phyloP scores from a whole-genome alignment of 352 stramenopile genomes.

The Phytophthora vignae region DNA sequence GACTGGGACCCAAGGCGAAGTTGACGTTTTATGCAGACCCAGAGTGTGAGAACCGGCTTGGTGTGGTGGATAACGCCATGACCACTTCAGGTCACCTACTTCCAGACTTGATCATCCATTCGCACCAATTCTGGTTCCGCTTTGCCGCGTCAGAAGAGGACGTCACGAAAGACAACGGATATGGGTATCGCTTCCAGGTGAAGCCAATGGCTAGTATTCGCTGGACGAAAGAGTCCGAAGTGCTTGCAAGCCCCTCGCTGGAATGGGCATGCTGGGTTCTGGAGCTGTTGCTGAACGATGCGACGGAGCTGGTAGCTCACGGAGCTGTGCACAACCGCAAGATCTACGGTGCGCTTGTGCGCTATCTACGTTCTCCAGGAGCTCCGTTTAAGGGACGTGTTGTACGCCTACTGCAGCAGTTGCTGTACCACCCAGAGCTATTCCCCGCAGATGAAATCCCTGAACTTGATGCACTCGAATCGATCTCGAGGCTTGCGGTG shows the following conservation, averaged over 20 bases:
- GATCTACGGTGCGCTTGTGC: conserved; percentile 83
- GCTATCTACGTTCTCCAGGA: conserved; percentile 80
- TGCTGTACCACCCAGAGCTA: conserved; percentile 67
- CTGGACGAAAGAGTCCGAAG: conserved; percentile 84
- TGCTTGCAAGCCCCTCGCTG: conserved; percentile 76
- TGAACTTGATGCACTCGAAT: conserved; percentile 68
- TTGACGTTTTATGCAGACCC: conserved; percentile 78
- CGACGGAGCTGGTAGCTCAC: conserved; percentile 63
- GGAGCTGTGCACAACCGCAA: conserved; percentile 84
- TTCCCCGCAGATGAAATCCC: conserved; percentile 68
- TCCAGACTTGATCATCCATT: conserved; percentile 78
- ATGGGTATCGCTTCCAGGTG: conserved; percentile 88
- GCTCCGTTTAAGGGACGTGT: conserved; percentile 86
- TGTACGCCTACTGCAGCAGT: conserved; percentile 76
- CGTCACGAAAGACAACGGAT: conserved; percentile 62
- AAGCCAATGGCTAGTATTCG: conserved; percentile 80
- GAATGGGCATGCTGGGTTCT: conserved; percentile 90
- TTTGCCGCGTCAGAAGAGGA: conserved; percentile 79
- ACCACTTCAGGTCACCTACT: conserved; percentile 47
- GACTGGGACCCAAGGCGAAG: conserved; percentile 72
- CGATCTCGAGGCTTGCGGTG: conserved; percentile 68
- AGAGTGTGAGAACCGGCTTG: conserved; percentile 68
- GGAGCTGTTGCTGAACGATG: conserved; percentile 82
- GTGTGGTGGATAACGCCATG: conserved; percentile 54
- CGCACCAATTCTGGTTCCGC: conserved; percentile 86